Percentiles rank a stretch among this genome's conserved stretches.
Conservation (phyloP, 169 alveolate genomes). For the Cyclospora cayetanensis region DNA sequence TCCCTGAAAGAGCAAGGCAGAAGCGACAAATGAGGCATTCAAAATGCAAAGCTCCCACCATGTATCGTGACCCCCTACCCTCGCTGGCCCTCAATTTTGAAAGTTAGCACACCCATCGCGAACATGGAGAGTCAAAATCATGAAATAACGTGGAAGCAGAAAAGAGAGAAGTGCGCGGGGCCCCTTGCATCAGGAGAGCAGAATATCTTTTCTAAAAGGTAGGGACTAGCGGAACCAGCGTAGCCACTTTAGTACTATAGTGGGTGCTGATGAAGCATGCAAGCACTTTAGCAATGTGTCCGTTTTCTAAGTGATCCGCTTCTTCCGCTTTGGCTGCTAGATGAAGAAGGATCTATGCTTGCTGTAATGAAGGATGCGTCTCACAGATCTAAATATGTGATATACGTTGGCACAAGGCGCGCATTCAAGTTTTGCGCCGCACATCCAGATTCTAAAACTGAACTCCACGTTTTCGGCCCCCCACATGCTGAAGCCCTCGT, state of each 20-base stretch:
- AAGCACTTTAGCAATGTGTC: too few relatives aligned
- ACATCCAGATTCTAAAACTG: conserved; percentile 78
- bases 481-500: conserved; percentile 75
- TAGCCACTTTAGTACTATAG: too few relatives aligned
- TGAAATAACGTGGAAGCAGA: background rate
- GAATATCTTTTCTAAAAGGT: too few relatives aligned
- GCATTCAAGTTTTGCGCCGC: conserved; percentile 80
- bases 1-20: conserved; percentile 43
- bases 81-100: background rate
- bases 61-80: background rate
- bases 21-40: conserved; percentile 56
- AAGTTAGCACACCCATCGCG: background rate
- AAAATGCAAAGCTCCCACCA: conserved; percentile 59
- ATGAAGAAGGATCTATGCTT: too few relatives aligned
- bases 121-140: background rate
- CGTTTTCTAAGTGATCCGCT: too few relatives aligned
- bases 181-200: background rate
- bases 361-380: too few relatives aligned
- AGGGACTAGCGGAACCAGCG: too few relatives aligned
- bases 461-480: conserved; percentile 81
- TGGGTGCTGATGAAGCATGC: too few relatives aligned
- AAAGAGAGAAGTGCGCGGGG: background rate
- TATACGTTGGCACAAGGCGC: conserved; percentile 79
- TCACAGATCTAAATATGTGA: conserved; percentile 75
- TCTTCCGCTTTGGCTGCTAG: too few relatives aligned